Evolutionary conservation across 768 basidiomycete genomes (phyloP), one percentile per base, ranked within the genome.

Genomic region (Tricholoma flavovirens): DNA sequence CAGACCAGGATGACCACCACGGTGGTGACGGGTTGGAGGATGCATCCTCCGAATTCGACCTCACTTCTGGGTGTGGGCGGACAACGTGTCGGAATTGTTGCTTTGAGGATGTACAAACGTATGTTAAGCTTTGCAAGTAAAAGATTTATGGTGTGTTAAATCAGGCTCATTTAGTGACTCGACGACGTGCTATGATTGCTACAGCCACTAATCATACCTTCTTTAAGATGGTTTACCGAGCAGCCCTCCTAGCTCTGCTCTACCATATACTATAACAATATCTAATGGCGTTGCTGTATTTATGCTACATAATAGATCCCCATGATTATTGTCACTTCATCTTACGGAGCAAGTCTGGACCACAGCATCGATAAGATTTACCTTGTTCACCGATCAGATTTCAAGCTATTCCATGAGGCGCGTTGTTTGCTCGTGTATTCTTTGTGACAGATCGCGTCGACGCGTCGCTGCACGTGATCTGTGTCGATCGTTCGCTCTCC

Each of bases 21-120:
- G 30, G 51, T 9, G 32, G 51, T 35, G 53, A 60, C 15, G 21
- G 46, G 4, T 50, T 40, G 26, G 36, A 60, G 24, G 38, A 56
- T 30, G 15, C 8, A 0, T 17, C 53, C 15, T 32, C 53, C 7
- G 64, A 62, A 35, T 53, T 50, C 33, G 63, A 63, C 43, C 60
- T 68, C 12, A 61, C 60, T 35, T 62, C 66, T 24, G 77, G 78
- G 3, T 80, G 78, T 60, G 74, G 74, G 7, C 71, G 73, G 52
- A 61, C 61, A 8, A 62, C 78, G 4, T 80, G 78, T 64, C 67
- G 74, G n/a, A 71, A 69, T 42, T 80, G 77, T 51, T 79, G 76
- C 62, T 67, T 69, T 26, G 78, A 80, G 60, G 65, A 73, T 63
- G 63, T 69, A 21, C 69, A 71, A 46, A 75, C 71, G 78, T 79